Evolutionary conservation across 495 filamentous ascomycete genomes (phyloP), one percentile per base, ranked within the genome.

Genomic region (Cryomyces minteri): DNA sequence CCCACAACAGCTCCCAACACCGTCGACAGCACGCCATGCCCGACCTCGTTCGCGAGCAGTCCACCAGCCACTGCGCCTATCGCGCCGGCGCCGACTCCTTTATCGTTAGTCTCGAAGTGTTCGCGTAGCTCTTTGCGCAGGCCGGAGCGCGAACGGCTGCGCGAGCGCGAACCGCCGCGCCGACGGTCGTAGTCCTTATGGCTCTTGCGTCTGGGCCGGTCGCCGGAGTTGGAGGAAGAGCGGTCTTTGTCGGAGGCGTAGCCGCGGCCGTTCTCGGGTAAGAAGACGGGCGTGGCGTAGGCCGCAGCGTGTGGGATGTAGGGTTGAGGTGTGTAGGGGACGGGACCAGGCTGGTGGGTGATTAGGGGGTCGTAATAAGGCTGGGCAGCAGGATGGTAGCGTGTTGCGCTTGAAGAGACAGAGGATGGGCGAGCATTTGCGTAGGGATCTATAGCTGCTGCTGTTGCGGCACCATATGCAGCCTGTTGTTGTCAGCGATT

Each of bases 41-140:
- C 48, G 12, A 47, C 14, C n/a, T 47, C 51, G 40, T 39, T 41
- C 12, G 43, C 50, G 11, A 46, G 14, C 28, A 52, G 12, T 14
- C 50, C 50, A 2, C 50, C 50, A 1, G 40, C 49, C 8, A 51
- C 6, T 9, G 49, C 49, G 6, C 49, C 49, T 4, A 51, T n/a
- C 11, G 46, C 46, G 8, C 46, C 40, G 5, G 33, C 42, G 25
- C 47, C 48, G 31, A 48, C 14, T 11, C 47, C 49, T 0, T 40
- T 14, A 5, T 48, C 48, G 4, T 40, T 41, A 0, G 46, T 43
- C 5, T 49, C 50, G 33, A 52, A 45, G 12, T 32, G 8, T 28
- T 46, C 41, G 43, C 50, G 42, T 14, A 50, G 39, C 12, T 14
- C 34, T 25, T 25, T 25, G 18, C 18, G 18, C 18, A 25, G 18